Evolutionary conservation across 106 monocot species (phyloP), one percentile per base, ranked within the genome.

Genomic region (Posidonia australis): DNA sequence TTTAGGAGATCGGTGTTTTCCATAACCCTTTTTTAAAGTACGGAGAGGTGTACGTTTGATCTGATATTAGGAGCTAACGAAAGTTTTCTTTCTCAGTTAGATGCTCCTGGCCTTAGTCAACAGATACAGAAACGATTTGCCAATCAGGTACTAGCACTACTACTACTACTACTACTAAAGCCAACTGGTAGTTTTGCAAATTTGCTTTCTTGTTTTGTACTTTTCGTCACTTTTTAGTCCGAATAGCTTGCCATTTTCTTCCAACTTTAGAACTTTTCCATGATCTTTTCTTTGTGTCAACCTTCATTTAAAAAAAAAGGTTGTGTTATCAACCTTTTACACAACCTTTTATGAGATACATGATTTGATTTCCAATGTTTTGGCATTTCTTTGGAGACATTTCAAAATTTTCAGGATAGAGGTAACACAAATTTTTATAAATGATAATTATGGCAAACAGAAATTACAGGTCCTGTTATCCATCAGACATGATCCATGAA

Each of bases 21-120:
- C 30, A 46, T 25, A 27, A 48, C 14, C 44, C 6, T 49, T 13
- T 23, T 65, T 48, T 19, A 25, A 25, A 67, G 9, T 22, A 54
- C 22, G 12, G 22, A 45, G 44, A 18, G 24, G 3, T 9, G 24
- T 23, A 55, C 13, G 3, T 1, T 55, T 55, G 20, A 13, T 23
- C 54, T 55, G 26, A 58, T 29, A 26, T 5, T 13, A 14, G 25
- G 58, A 36, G 2, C 36, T 4, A 28, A 41, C 13, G 25, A 56
- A 64, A 52, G 19, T 59, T 29, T 74, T 45, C 26, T 59, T 27
- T 74, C 58, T 30, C 31, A 98, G 96, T 20, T 98, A 48, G 96
- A 98, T 87, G 96, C 96, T 46, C 74, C 80, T 67, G 63, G 85
- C 73, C 96, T 98, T 77, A 68, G 84, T 51, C 78, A 90, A 67